Evolutionary conservation across 2,329 filamentous ascomycete species (phyloP).

Genomic region (Venturia effusa): DNA sequence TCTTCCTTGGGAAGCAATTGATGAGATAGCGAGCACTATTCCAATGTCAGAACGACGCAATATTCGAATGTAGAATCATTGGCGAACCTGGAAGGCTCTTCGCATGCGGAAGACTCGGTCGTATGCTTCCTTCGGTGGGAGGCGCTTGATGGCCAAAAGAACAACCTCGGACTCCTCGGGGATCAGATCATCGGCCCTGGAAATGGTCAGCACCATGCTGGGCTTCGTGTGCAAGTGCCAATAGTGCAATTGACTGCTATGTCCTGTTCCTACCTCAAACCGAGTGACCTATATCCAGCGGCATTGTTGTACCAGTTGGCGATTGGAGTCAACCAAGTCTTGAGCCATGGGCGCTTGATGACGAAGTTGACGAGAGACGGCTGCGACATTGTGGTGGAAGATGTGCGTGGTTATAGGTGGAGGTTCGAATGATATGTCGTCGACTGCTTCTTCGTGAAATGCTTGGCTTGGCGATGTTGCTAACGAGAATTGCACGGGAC

Average conservation of each 20-base stretch:
- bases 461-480: neutral
- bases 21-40: constrained; percentile 54
- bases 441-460: constrained; percentile 1
- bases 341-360: constrained; percentile 76
- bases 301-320: constrained; percentile 83
- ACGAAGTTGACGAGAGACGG: constrained; percentile 56
- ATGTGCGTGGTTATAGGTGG: constrained; percentile 15
- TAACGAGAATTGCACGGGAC: constrained; percentile 2
- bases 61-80: neutral
- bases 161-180: constrained; percentile 84
- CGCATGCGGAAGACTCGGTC: constrained; percentile 96
- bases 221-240: neutral
- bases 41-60: constrained; percentile 12
- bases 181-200: constrained; percentile 87
- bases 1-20: constrained; percentile 53
- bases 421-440: constrained; percentile 12
- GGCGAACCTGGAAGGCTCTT: constrained; percentile 74
- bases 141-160: constrained; percentile 79
- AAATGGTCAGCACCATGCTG: constrained; percentile 16
- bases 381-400: constrained; percentile 8
- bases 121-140: constrained; percentile 81
- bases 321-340: constrained; percentile 66
- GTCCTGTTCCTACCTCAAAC: constrained; percentile 56
- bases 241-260: neutral
- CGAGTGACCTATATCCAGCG: constrained; percentile 85